Percentiles rank a stretch among this genome's conserved stretches.
Conservation (phyloP, 352 stramenopile species). For the Phytopythium delawarense region DNA sequence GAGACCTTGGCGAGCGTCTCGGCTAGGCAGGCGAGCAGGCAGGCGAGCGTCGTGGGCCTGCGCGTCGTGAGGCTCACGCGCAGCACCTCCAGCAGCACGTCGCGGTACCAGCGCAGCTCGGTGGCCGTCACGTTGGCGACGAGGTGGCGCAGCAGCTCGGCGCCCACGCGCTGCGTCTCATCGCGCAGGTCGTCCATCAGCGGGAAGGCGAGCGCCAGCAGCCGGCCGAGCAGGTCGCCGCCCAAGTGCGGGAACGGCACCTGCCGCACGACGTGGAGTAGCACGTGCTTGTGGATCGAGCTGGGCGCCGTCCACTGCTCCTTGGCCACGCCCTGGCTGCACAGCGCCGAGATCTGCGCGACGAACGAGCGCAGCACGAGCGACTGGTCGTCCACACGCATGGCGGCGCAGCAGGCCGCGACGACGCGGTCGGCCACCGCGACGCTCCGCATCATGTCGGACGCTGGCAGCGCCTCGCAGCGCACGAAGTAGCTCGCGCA, state of each 20-base stretch:
- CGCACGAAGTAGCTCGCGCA: slow-evolving; percentile 29
- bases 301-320: slow-evolving; percentile 51
- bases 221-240: slow-evolving; percentile 62
- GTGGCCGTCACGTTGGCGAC: slow-evolving; percentile 56
- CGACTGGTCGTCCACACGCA: slow-evolving; percentile 4
- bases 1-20: slow-evolving; percentile 64
- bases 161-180: slow-evolving; percentile 56
- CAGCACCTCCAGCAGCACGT: slow-evolving; percentile 76
- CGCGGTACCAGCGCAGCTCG: slow-evolving; percentile 78
- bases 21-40: slow-evolving; percentile 52
- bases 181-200: slow-evolving; percentile 72
- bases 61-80: slow-evolving; percentile 56
- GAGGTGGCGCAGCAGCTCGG: slow-evolving; percentile 56
- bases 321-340: slow-evolving; percentile 52
- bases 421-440: slow-evolving; percentile 19
- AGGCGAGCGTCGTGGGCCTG: slow-evolving; percentile 47
- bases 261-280: slow-evolving; percentile 50
- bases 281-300: slow-evolving; percentile 48
- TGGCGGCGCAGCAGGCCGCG: slow-evolving; percentile 15
- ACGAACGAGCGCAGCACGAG: slow-evolving; percentile 29
- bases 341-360: slow-evolving; percentile 35
- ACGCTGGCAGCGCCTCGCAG: slow-evolving; percentile 18
- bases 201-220: slow-evolving; percentile 75
- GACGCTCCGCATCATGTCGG: slow-evolving; percentile 21
- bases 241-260: slow-evolving; percentile 56